Evolutionary conservation across 1,284 basidiomycete genomes (phyloP).

Genomic region (Moesziomyces parantarcticus): DNA sequence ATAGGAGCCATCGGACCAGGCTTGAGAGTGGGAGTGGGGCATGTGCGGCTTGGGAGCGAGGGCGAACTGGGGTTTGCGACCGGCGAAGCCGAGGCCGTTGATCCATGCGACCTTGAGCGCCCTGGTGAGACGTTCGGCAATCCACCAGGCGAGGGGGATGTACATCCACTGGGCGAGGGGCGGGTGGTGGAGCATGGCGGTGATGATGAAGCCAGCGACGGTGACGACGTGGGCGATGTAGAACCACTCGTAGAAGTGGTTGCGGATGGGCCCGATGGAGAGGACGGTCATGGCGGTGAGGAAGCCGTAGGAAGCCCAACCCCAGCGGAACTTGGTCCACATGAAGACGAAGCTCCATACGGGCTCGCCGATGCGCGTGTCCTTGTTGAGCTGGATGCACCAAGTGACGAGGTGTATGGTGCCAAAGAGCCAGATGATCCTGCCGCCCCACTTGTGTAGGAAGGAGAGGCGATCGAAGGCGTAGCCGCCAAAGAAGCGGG

Average conservation of each 20-base stretch:
- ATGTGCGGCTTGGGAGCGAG: conserved; percentile 30
- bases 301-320: conserved; percentile 77
- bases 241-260: conserved; percentile 79
- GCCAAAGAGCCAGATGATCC: conserved; percentile 79
- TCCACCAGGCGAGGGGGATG: conserved; percentile 72
- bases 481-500: conserved; percentile 76
- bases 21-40: conserved; percentile 12
- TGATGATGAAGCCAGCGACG: conserved; percentile 64
- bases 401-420: conserved; percentile 79
- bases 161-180: conserved; percentile 72
- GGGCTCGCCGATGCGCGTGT: conserved; percentile 71
- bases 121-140: conserved; percentile 72
- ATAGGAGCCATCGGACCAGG: conserved; percentile 18
- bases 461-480: conserved; percentile 81
- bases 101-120: conserved; percentile 75
- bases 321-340: conserved; percentile 79
- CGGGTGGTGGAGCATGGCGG: conserved; percentile 69
- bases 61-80: conserved; percentile 55
- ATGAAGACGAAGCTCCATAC: conserved; percentile 77
- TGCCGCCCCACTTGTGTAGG: conserved; percentile 79
- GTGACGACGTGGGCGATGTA: conserved; percentile 77
- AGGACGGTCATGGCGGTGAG: conserved; percentile 77
- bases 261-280: conserved; percentile 76
- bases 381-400: conserved; percentile 76
- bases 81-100: conserved; percentile 72